Evolutionary conservation across 179 eudicot genomes (phyloP).

Genomic region (Silene coronaria): DNA sequence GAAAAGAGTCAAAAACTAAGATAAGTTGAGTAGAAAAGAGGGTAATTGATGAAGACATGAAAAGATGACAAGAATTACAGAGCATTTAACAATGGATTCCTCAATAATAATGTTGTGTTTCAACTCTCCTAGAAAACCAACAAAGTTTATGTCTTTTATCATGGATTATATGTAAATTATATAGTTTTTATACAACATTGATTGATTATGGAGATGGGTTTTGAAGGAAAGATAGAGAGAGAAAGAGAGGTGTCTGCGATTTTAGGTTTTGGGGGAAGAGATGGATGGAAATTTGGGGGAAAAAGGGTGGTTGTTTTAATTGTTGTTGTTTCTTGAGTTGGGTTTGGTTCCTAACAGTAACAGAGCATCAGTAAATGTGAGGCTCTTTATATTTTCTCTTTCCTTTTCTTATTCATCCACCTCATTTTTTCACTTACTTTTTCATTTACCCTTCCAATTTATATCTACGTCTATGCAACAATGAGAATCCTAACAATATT

Average conservation of each 20-base stretch:
- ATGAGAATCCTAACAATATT: no score
- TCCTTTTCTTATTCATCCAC: no score
- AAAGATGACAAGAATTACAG: slow-evolving; percentile 17
- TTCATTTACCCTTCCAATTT: no score
- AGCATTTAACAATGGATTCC: slow-evolving; percentile 22
- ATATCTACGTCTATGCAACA: no score
- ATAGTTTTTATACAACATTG: neutral
- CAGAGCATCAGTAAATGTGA: no score
- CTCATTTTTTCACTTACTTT: no score
- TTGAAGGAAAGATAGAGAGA: neutral
- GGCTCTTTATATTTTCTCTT: no score
- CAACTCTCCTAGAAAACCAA: slow-evolving; percentile 2
- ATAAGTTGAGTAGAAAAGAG: slow-evolving; percentile 16
- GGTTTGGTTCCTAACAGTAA: no score
- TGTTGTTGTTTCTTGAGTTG: no score
- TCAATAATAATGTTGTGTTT: neutral
- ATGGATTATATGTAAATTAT: neutral
- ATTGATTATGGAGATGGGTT: neutral
- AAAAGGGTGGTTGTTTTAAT: no score
- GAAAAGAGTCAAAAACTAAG: slow-evolving; percentile 24
- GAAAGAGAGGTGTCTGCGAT: neutral
- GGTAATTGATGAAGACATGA: slow-evolving; percentile 30
- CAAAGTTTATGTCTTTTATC: slow-evolving; percentile 2
- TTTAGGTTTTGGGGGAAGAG: slow-evolving; percentile 6
- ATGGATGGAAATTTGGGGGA: neutral